A percentile compares a stretch with the other conserved stretches of the same genome.
Conservation (phyloP, 345 rosid genomes). For the Angophora floribunda region DNA sequence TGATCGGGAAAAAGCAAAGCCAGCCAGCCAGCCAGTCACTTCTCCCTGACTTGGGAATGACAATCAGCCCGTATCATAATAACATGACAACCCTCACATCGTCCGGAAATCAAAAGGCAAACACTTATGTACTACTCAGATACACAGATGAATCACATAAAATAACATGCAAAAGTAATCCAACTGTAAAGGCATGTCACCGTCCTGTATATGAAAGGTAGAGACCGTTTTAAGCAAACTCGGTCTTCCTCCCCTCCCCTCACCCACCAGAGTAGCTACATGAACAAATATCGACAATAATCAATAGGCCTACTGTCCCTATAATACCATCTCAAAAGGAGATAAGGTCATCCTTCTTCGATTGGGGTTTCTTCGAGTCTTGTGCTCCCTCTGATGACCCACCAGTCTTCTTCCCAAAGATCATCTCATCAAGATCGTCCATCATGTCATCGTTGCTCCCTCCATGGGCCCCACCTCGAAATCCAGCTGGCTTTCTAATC, state of each 20-base stretch:
- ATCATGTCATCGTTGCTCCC: conserved; percentile 75
- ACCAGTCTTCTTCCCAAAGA: conserved; percentile 76
- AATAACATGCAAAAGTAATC: background rate
- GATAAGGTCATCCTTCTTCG: conserved; percentile 78
- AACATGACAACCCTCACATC: background rate
- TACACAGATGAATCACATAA: background rate
- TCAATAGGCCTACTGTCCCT: background rate
- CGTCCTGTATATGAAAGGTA: background rate
- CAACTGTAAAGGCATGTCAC: background rate
- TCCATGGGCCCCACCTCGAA: conserved; percentile 37
- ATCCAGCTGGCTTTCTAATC: conserved; percentile 65
- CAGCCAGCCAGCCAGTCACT: background rate
- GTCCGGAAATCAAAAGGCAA: background rate
- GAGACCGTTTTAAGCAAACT: background rate
- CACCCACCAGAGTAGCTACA: background rate
- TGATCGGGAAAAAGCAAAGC: background rate
- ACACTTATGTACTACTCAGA: background rate
- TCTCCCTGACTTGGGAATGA: background rate
- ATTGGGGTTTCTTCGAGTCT: conserved; percentile 47
- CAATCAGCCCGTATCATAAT: background rate
- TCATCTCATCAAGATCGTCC: conserved; percentile 98
- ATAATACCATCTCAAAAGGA: conserved; percentile 23
- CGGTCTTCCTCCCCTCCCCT: background rate
- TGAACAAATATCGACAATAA: background rate
- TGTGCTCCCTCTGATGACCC: conserved; percentile 40